Conservation (phyloP, 2,329 filamentous ascomycete genomes). For the Aspergillus japonicus region DNA sequence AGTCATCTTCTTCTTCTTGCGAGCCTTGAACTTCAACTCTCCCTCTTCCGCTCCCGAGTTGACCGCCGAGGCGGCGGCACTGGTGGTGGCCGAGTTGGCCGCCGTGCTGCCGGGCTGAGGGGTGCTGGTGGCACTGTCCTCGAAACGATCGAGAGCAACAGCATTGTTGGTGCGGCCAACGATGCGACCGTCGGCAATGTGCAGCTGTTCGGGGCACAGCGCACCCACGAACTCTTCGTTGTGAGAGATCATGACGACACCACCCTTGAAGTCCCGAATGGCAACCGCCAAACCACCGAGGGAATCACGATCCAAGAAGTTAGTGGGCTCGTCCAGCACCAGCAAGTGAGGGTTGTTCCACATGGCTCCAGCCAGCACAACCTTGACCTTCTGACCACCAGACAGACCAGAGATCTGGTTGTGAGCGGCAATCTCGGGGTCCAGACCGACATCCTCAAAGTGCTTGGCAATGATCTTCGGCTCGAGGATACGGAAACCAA, state of each 20-base stretch:
- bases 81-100: constrained; percentile 59
- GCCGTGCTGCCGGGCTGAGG: constrained; percentile 54
- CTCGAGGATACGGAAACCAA: constrained; percentile 90
- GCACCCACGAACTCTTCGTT: constrained; percentile 99
- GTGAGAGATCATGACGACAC: constrained; percentile 98
- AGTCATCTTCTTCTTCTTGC: constrained; percentile 99
- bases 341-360: constrained; percentile 99
- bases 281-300: constrained; percentile 95
- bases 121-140: constrained; percentile 69
- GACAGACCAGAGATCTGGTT: constrained; percentile 96
- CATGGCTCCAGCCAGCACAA: constrained; percentile 92
- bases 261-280: constrained; percentile 96
- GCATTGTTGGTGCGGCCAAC: constrained; percentile 77
- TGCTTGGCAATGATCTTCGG: constrained; percentile 95
- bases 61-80: constrained; percentile 62
- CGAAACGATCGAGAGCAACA: constrained; percentile 77
- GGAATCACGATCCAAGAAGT: constrained; percentile 98
- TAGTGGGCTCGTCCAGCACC: constrained; percentile 97
- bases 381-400: constrained; percentile 98
- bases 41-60: constrained; percentile 82
- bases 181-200: constrained; percentile 83
- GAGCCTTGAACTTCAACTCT: constrained; percentile 80
- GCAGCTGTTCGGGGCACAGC: constrained; percentile 93
- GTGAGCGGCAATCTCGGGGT: constrained; percentile 98
- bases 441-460: constrained; percentile 93